Conservation (phyloP, 192 early-diverging fungal species). For the Coemansia sp. region DNA sequence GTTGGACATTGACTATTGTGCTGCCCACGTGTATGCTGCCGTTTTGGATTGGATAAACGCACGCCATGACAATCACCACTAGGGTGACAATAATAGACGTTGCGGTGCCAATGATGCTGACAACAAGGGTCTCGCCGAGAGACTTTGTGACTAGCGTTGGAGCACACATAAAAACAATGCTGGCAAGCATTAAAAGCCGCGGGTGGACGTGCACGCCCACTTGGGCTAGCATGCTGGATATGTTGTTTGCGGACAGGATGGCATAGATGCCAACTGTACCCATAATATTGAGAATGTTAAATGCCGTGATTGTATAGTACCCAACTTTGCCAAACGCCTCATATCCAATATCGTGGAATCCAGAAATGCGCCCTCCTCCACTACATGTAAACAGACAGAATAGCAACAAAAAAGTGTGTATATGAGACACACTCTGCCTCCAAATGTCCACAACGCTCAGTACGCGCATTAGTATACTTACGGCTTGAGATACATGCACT, state of each 20-base stretch:
- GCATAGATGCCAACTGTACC: conserved; percentile 40
- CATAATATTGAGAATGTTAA: conserved; percentile 48
- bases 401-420: not conserved
- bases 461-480: conserved; percentile 16
- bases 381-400: conserved; percentile 5
- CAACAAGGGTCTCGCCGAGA: conserved; percentile 68
- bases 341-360: conserved; percentile 41
- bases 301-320: conserved; percentile 36
- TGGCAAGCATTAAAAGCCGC: conserved; percentile 45
- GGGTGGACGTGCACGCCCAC: conserved; percentile 28
- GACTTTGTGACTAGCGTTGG: conserved; percentile 67
- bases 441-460: not conserved
- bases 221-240: conserved; percentile 26
- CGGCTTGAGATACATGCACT: conserved; percentile 48
- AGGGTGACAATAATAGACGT: conserved; percentile 63
- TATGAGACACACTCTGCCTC: not conserved
- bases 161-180: conserved; percentile 53
- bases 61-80: conserved; percentile 54
- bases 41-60: conserved; percentile 33
- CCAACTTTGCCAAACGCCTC: conserved; percentile 41
- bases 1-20: conserved; percentile 10
- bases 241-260: conserved; percentile 44
- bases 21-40: conserved; percentile 22
- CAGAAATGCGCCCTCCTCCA: conserved; percentile 37
- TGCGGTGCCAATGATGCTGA: conserved; percentile 63